A percentile compares a stretch with the other conserved stretches of the same genome.
Conservation (phyloP, 495 filamentous ascomycete species). For the Neurospora sp. region DNA sequence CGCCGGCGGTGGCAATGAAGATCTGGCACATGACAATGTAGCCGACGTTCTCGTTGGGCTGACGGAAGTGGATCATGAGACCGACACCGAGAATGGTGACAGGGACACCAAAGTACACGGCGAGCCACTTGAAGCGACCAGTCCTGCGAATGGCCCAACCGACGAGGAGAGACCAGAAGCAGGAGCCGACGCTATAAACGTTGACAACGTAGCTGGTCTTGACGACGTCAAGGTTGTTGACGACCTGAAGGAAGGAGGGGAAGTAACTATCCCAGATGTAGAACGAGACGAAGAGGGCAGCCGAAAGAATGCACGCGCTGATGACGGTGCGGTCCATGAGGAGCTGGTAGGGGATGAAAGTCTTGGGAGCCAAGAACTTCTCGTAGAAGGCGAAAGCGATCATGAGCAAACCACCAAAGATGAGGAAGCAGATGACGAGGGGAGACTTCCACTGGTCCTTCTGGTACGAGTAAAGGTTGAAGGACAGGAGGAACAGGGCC, state of each 20-base stretch:
- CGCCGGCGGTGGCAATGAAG: constrained; percentile 62
- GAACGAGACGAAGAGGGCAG: constrained; percentile 49
- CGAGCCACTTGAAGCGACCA: constrained; percentile 49
- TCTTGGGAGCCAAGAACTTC: constrained; percentile 40
- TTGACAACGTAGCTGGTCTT: constrained; percentile 54
- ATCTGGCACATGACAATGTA: constrained; percentile 72
- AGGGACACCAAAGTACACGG: constrained; percentile 51
- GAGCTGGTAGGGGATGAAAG: constrained; percentile 52
- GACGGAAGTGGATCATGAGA: constrained; percentile 61
- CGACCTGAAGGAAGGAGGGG: constrained; percentile 61
- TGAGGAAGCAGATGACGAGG: constrained; percentile 46
- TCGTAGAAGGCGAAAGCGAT: constrained; percentile 53
- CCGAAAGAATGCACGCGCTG: constrained; percentile 48
- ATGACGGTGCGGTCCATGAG: constrained; percentile 55
- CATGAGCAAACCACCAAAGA: constrained; percentile 47
- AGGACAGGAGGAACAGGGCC: constrained; percentile 53
- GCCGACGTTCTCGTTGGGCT: constrained; percentile 43
- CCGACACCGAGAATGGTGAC: constrained; percentile 56
- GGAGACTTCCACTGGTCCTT: constrained; percentile 37
- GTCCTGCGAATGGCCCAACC: constrained; percentile 49
- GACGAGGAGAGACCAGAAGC: constrained; percentile 48
- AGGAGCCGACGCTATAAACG: constrained; percentile 62
- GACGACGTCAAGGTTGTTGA: constrained; percentile 46
- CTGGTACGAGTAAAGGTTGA: constrained; percentile 41
- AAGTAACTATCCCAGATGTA: constrained; percentile 62